Percentiles rank a stretch among this genome's conserved stretches.
phyloP scores from a whole-genome alignment of 345 rosid species.

The Citrus unshiu region DNA sequence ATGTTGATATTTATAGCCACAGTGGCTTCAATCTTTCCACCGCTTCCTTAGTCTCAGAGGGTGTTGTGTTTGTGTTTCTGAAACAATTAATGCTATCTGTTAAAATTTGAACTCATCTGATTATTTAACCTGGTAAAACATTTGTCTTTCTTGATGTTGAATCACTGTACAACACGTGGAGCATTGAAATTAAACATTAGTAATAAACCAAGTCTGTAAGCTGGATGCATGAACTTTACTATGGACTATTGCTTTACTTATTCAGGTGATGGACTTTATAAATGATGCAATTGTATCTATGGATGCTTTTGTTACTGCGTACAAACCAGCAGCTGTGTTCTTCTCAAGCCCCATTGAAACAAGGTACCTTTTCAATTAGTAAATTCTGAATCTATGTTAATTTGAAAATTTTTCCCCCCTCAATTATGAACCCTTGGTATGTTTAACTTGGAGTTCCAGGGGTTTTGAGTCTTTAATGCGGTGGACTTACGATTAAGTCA shows the following conservation, averaged over 20 bases:
- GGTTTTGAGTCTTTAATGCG: background rate
- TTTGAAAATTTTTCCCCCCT: background rate
- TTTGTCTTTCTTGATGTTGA: constrained; percentile 5
- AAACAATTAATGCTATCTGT: background rate
- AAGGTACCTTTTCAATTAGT: constrained; percentile 45
- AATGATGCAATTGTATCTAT: constrained; percentile 91
- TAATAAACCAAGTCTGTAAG: background rate
- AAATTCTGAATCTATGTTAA: constrained; percentile 6
- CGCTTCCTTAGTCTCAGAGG: background rate
- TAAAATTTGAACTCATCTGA: background rate
- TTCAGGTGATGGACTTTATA: constrained; percentile 93
- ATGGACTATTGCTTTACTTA: background rate
- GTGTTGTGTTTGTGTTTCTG: background rate
- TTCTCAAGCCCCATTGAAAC: constrained; percentile 67
- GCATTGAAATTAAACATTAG: background rate
- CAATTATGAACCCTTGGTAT: background rate
- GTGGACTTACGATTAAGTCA: background rate
- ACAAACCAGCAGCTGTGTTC: constrained; percentile 62
- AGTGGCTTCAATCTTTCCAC: background rate
- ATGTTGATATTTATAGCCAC: background rate
- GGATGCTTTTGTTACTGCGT: constrained; percentile 72
- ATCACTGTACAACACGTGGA: background rate
- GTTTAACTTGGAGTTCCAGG: background rate
- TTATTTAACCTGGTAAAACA: background rate
- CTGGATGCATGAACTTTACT: background rate